These are phyloP conservation scores for Aspergillus cavernicola DNA, from an alignment of 495 filamentous ascomycete genomes.

Conservation along the genomic window DNA sequence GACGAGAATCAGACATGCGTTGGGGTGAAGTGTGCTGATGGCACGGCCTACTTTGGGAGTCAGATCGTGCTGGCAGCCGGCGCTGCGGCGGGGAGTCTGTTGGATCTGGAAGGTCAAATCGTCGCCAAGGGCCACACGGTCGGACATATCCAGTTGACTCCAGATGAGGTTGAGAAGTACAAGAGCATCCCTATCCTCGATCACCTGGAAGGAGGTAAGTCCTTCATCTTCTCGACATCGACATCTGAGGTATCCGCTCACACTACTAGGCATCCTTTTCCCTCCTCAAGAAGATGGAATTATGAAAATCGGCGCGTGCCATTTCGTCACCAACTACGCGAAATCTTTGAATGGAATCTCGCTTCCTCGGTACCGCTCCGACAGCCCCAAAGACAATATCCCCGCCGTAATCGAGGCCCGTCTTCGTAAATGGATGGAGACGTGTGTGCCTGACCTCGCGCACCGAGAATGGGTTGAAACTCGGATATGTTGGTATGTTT, in stretches of 20 bases:
- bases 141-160: slow-evolving; percentile 25
- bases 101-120: slow-evolving; percentile 33
- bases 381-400: not conserved
- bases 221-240: not conserved
- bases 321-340: slow-evolving; percentile 8
- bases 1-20: too few relatives aligned
- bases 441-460: slow-evolving; percentile 1
- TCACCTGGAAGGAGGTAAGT: slow-evolving; percentile 7
- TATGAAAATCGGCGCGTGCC: slow-evolving; percentile 1
- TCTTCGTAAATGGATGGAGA: slow-evolving; percentile 4
- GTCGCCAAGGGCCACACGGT: slow-evolving; percentile 24
- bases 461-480: slow-evolving; percentile 3
- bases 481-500: slow-evolving; percentile 1
- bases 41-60: too few relatives aligned
- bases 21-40: too few relatives aligned
- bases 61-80: too few relatives aligned
- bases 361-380: slow-evolving; percentile 5
- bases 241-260: not conserved
- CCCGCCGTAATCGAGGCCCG: slow-evolving; percentile 3
- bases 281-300: slow-evolving; percentile 10
- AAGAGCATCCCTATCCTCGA: slow-evolving; percentile 5
- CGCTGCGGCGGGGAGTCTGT: too few relatives aligned
- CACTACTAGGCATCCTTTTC: not conserved
- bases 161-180: slow-evolving; percentile 19
- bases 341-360: not conserved